Conservation (phyloP, 768 basidiomycete species). For the Phylloporus sp. region DNA sequence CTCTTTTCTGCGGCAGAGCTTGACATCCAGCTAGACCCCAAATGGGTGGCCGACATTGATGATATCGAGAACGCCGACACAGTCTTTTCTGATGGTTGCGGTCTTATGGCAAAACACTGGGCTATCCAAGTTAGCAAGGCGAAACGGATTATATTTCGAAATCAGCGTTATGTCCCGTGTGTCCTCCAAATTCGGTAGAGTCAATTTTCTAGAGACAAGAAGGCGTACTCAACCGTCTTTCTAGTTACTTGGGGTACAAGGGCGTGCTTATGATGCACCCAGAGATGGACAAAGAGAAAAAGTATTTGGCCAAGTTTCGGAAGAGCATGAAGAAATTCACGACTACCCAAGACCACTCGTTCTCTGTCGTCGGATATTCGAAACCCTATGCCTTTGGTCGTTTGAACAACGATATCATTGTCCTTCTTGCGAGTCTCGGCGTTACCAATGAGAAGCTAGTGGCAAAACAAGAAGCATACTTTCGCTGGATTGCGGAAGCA, state of each 20-base stretch:
- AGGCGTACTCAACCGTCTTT: not conserved
- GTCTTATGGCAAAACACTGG: conserved; percentile 53
- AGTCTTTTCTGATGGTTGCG: conserved; percentile 66
- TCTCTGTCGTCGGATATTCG: conserved; percentile 65
- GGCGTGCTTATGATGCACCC: conserved; percentile 68
- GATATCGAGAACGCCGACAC: conserved; percentile 58
- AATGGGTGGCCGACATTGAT: conserved; percentile 48
- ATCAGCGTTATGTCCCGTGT: conserved; percentile 52
- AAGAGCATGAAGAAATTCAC: conserved; percentile 71
- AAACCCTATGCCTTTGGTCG: conserved; percentile 61
- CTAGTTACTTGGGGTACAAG: conserved; percentile 67
- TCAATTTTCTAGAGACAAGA: not conserved
- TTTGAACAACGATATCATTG: conserved; percentile 67
- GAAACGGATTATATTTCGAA: conserved; percentile 55
- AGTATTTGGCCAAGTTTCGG: conserved; percentile 53
- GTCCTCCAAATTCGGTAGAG: conserved; percentile 61
- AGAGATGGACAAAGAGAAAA: conserved; percentile 45
- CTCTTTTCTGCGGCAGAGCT: conserved; percentile 62
- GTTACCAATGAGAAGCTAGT: conserved; percentile 51
- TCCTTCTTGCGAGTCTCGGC: conserved; percentile 61
- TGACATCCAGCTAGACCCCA: conserved; percentile 52
- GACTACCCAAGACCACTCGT: conserved; percentile 51
- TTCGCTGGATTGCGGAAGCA: conserved; percentile 54
- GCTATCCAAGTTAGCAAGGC: conserved; percentile 49
- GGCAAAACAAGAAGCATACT: conserved; percentile 54